Evolutionary conservation across 306 rosid species (phyloP), one percentile per base, ranked within the genome.

Genomic region (Quercus glauca): DNA sequence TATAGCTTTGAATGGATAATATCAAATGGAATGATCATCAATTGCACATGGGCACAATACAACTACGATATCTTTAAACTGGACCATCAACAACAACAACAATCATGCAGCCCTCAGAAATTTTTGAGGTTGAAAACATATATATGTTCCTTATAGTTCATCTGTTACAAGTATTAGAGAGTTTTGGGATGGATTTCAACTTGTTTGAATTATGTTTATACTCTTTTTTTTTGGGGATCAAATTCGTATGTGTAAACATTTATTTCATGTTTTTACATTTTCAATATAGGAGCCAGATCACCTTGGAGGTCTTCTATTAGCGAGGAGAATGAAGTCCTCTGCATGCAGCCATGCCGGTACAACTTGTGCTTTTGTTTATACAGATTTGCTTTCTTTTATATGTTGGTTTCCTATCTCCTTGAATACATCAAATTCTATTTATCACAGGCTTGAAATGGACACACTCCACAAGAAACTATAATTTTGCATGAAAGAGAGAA

Each of bases 291-390:
- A 88, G 79, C 81, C 83, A 55, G 84, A 83, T 89, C 91, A 56
- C 90, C 87, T 55, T 87, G 90, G 98, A 88, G 80, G 83, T 77
- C 97, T 79, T 89, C 91, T 23, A 83, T 89, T 57, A 82, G 81
- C 55, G 98, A 91, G 89, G 96, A 93, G 88, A 95, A 93, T 78
- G 98, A 93, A 84, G 88, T 95, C 83, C 98, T 93, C 58, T 90
- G 94, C 37, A 83, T 89, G 87, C 94, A 95, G 98, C 92, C 37
- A 83, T 89, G 87, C 94, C 93, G 98, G 98, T 95, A 79, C 59
- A 69, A 25, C 55, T 61, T 70, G 52, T 55, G 7, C 57, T 45
- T 31, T 26, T 3, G 21, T 74, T 57, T 28, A 29, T 68, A 69
- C 19, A 26, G 76, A 56, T 69, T 20, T 57, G 81, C 71, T 68